A percentile compares a stretch with the other conserved stretches of the same genome.
These are phyloP conservation scores for Aspergillus felis DNA, from an alignment of 2,329 filamentous ascomycete species.

Conservation along the genomic window DNA sequence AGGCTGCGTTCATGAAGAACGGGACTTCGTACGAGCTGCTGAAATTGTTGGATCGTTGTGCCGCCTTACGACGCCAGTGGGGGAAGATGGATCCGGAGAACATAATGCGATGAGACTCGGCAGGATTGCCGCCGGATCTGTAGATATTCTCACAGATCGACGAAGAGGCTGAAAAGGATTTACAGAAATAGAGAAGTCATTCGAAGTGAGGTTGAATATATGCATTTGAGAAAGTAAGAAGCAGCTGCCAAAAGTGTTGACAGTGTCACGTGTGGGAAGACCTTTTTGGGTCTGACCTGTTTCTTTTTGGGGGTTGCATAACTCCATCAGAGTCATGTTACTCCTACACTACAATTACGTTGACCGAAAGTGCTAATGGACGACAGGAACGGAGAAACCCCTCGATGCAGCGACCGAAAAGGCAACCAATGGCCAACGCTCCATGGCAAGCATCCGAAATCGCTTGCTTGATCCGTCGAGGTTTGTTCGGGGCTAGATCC, in stretches of 20 bases:
- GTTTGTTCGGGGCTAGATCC: not conserved
- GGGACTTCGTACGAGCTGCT: constrained; percentile 33
- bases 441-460: not conserved
- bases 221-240: not conserved
- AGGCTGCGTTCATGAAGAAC: constrained; percentile 65
- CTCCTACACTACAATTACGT: not conserved
- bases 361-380: not conserved
- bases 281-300: not conserved
- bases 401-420: not conserved
- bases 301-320: not conserved
- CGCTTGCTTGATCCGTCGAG: not conserved
- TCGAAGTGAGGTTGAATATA: constrained; percentile 1
- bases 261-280: constrained; percentile 19
- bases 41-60: constrained; percentile 18
- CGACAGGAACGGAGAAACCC: not conserved
- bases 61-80: constrained; percentile 23
- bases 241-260: constrained; percentile 11
- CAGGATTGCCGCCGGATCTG: not conserved
- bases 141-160: not conserved
- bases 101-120: constrained; percentile 8
- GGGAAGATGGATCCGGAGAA: constrained; percentile 20
- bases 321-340: not conserved
- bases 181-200: not conserved
- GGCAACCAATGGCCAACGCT: not conserved
- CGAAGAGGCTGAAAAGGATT: not conserved